Evolutionary conservation across 2,329 filamentous ascomycete species (phyloP).

Genomic region (Hymenoscyphus occultus): DNA sequence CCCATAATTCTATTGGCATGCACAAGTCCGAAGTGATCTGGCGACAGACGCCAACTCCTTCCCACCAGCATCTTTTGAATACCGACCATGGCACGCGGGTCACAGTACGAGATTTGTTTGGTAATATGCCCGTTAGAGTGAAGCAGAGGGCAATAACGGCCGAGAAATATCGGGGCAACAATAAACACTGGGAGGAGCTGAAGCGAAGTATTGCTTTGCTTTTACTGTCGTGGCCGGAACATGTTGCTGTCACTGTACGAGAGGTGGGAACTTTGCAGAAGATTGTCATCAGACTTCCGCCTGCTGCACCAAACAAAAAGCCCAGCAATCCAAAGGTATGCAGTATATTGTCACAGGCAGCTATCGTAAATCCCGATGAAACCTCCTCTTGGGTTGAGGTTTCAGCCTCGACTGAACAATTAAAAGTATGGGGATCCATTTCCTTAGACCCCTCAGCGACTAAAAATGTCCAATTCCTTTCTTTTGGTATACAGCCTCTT

Average conservation of each 20-base stretch:
- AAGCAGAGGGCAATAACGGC: conserved; percentile 66
- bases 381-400: conserved; percentile 65
- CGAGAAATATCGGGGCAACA: conserved; percentile 46
- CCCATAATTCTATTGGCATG: conserved; percentile 63
- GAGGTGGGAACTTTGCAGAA: conserved; percentile 41
- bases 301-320: not conserved
- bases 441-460: conserved; percentile 68
- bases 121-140: conserved; percentile 84
- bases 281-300: conserved; percentile 27
- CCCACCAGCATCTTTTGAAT: conserved; percentile 53
- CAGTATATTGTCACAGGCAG: conserved; percentile 63
- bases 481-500: conserved; percentile 69
- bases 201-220: conserved; percentile 53
- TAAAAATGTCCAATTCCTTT: conserved; percentile 76
- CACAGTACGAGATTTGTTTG: conserved; percentile 77
- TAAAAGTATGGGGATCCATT: conserved; percentile 68
- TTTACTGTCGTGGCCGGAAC: conserved; percentile 64
- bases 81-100: conserved; percentile 71
- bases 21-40: conserved; percentile 67
- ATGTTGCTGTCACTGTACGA: conserved; percentile 56
- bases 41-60: conserved; percentile 59
- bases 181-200: conserved; percentile 57
- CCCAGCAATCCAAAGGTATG: conserved; percentile 37
- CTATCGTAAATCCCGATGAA: conserved; percentile 54
- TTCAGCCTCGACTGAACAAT: conserved; percentile 58